A percentile compares a stretch with the other conserved stretches of the same genome.
Conservation (phyloP, 352 stramenopile species). For the Phytopythium chamaehyphon region DNA sequence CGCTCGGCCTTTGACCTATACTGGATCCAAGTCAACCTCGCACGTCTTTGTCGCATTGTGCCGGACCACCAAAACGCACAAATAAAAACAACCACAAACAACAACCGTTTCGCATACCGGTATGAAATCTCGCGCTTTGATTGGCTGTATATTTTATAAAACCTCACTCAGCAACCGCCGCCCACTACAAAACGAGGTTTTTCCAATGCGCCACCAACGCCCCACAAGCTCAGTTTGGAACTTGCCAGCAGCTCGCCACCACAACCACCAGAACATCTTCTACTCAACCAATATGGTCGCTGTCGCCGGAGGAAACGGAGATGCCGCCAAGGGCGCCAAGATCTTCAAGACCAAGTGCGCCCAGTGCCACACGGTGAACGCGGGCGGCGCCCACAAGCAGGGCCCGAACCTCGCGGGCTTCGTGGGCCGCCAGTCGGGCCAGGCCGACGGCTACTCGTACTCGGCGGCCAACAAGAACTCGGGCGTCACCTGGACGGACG, state of each 20-base stretch:
- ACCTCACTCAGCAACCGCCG: too few relatives aligned
- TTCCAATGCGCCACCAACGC: conserved; percentile 1
- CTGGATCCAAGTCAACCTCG: too few relatives aligned
- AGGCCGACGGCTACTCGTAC: conserved; percentile 97
- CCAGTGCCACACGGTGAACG: conserved; percentile 92
- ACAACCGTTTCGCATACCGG: conserved; percentile 7
- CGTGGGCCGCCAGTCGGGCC: conserved; percentile 95
- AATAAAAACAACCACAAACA: too few relatives aligned
- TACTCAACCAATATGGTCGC: conserved; percentile 14
- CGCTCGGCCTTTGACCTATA: too few relatives aligned
- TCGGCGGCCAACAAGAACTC: conserved; percentile 99
- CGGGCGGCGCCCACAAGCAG: conserved; percentile 96
- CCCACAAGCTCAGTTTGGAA: conserved; percentile 49
- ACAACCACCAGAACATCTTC: conserved; percentile 27
- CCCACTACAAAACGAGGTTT: conserved; percentile 7
- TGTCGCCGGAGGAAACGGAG: conserved; percentile 23
- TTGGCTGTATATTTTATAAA: not conserved
- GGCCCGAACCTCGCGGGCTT: conserved; percentile 98
- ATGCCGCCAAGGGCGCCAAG: conserved; percentile 89
- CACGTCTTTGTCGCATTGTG: too few relatives aligned
- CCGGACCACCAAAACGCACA: too few relatives aligned
- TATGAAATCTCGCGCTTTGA: not conserved
- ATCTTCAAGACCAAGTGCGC: conserved; percentile 98
- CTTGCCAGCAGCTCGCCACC: conserved; percentile 32
- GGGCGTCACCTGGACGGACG: conserved; percentile 94